These are phyloP conservation scores for Fusarium sp. DNA, from an alignment of 2,329 filamentous ascomycete genomes.

Conservation along the genomic window DNA sequence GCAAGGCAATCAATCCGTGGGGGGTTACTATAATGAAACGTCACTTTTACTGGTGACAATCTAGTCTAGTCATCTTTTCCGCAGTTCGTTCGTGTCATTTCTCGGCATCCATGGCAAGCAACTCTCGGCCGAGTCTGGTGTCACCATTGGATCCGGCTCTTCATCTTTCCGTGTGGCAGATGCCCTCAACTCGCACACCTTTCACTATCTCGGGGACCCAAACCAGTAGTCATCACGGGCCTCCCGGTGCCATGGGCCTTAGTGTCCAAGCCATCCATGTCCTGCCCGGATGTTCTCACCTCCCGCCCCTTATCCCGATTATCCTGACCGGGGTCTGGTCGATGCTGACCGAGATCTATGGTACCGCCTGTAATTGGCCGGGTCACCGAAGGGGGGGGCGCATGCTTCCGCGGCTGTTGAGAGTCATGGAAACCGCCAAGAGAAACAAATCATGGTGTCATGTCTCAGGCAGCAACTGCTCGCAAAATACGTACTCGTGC, in stretches of 20 bases:
- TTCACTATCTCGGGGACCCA: not conserved
- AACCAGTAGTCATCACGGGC: slow-evolving; percentile 24
- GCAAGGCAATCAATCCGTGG: slow-evolving; percentile 11
- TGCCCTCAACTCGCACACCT: slow-evolving; percentile 10
- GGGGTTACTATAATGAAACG: slow-evolving; percentile 37
- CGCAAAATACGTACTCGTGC: not conserved
- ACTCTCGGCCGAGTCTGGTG: slow-evolving; percentile 6
- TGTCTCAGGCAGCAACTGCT: not conserved
- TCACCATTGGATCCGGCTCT: slow-evolving; percentile 24
- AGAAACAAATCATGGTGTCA: not conserved
- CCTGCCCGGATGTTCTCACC: slow-evolving; percentile 7
- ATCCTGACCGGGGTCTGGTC: slow-evolving; percentile 23
- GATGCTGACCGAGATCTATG: slow-evolving; percentile 42
- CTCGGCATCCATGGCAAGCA: not conserved
- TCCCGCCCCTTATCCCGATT: not conserved
- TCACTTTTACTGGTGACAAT: slow-evolving; percentile 19
- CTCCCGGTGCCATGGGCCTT: slow-evolving; percentile 34
- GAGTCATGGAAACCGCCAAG: not conserved
- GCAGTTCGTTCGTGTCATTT: not conserved
- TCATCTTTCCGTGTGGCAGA: slow-evolving; percentile 23
- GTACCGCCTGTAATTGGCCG: slow-evolving; percentile 37
- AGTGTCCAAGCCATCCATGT: slow-evolving; percentile 29
- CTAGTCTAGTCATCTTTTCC: not conserved
- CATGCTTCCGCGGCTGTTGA: slow-evolving; percentile 2
- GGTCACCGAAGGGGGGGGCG: not conserved